Conservation (phyloP, 164 flowering plant species). For the Houttuynia cordata region DNA sequence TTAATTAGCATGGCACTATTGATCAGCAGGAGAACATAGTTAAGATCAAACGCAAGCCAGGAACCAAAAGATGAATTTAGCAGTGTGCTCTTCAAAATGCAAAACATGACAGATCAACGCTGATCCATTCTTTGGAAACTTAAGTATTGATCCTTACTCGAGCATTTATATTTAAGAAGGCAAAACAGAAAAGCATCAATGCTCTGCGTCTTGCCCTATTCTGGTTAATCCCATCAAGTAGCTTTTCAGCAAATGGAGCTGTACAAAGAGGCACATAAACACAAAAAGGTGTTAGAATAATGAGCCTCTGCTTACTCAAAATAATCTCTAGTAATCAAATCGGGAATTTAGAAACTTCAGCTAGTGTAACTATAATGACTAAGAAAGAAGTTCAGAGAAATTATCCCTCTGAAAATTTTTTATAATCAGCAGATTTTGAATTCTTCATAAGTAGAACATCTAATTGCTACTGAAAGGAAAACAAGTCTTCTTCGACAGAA, state of each 20-base stretch:
- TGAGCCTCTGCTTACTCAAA: not conserved
- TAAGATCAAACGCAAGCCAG: not conserved
- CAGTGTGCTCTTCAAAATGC: too few relatives aligned
- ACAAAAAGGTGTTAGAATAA: not conserved
- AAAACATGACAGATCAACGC: not conserved
- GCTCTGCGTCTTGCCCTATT: conserved; percentile 73
- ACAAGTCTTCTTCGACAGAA: not conserved
- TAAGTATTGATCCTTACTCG: conserved; percentile 30
- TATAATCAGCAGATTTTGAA: too few relatives aligned
- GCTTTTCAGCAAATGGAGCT: conserved; percentile 54
- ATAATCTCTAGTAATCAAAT: not conserved
- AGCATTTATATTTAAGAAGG: conserved; percentile 42
- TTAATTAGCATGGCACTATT: not conserved
- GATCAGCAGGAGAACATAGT: not conserved
- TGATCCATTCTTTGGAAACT: not conserved
- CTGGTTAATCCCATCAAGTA: conserved; percentile 84
- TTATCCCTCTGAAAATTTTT: too few relatives aligned
- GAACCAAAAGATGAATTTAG: not conserved
- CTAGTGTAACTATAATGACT: too few relatives aligned
- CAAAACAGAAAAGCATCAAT: conserved; percentile 59
- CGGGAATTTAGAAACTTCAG: not conserved
- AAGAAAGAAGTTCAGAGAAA: too few relatives aligned
- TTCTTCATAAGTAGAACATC: too few relatives aligned
- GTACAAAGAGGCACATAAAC: conserved; percentile 3
- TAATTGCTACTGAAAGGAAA: not conserved